Evolutionary conservation across 805 yeast species (phyloP), one percentile per base, ranked within the genome.

Genomic region (Pichia nakasei): DNA sequence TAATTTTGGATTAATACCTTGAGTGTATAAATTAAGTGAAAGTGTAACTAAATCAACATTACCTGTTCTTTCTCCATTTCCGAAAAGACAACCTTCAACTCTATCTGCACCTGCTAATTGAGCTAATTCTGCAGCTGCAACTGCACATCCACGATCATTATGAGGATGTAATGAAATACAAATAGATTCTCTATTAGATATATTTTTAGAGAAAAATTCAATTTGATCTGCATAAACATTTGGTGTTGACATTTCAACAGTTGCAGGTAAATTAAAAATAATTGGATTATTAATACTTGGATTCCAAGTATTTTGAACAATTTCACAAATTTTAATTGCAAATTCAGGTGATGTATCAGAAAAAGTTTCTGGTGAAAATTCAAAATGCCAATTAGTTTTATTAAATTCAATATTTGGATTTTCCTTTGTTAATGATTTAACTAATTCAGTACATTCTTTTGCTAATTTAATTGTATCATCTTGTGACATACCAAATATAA

Each of bases 61-160:
- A 51, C 94, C 94, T 4, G 94, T 84, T 62, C 94, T 77, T 68
- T 84, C 94, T 52, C 94, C 93, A 56, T 84, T 84, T 41, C 93
- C 94, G 54, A 84, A 84, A 39, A 84, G 65, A 65, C 91, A 84
- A 20, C 94, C 94, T 64, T 84, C 94, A 22, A 84, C 84, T 61
- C 94, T 75, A 60, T 84, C 87, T n/a, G 87, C 94, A 43, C 94
- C 94, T 3, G 87, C 94, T 63, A 84, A 56, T 56, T 78, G 80
- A 38, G 85, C 94, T 45, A 84, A 72, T 63, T 84, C 94, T 4
- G 88, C 82, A 31, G 93, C 93, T 11, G 91, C 93, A n/a, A 84
- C 89, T 13, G 85, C 89, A 60, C 91, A 83, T 20, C 94, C 94
- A 56, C 94, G 73, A 64, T 84, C 93, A 53, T 84, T 84, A 64